Evolutionary conservation across 495 filamentous ascomycete species (phyloP).

Genomic region (Astrothelium subdiscretum): DNA sequence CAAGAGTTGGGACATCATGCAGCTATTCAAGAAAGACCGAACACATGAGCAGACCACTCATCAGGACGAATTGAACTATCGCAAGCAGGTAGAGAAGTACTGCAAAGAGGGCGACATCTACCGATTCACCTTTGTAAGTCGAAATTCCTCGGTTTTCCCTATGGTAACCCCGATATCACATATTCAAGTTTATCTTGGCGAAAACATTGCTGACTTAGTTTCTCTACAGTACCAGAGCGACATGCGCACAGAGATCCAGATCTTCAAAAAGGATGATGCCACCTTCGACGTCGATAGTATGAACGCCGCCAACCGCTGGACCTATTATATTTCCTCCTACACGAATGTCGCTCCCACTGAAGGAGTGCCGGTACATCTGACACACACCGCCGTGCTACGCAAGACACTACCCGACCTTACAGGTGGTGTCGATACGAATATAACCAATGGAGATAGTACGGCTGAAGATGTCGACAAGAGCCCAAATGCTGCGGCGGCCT

Average conservation of each 20-base stretch:
- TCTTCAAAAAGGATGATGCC: conserved; percentile 68
- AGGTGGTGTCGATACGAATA: neutral
- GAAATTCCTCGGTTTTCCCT: neutral
- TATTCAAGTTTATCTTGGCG: neutral
- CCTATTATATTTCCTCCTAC: conserved; percentile 88
- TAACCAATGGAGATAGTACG: neutral
- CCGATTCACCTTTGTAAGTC: conserved; percentile 70
- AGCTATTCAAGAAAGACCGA: conserved; percentile 70
- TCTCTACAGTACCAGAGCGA: conserved; percentile 29
- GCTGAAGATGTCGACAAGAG: conserved; percentile 32
- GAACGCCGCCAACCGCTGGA: conserved; percentile 55
- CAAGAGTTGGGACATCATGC: conserved; percentile 74
- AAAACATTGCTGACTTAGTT: conserved; percentile 3
- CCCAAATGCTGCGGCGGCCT: conserved; percentile 30
- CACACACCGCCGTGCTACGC: conserved; percentile 11
- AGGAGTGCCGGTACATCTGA: conserved; percentile 38
- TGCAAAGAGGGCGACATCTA: conserved; percentile 86
- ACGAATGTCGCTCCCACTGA: conserved; percentile 83
- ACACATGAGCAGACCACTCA: conserved; percentile 72
- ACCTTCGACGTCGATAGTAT: conserved; percentile 58
- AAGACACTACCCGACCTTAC: conserved; percentile 38
- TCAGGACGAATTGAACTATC: conserved; percentile 69
- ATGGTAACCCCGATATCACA: too few relatives aligned
- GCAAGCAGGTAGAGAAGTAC: conserved; percentile 75
- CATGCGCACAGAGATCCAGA: conserved; percentile 50